Evolutionary conservation across 495 filamentous ascomycete genomes (phyloP), one percentile per base, ranked within the genome.

Genomic region (Parathielavia hyrcaniae): DNA sequence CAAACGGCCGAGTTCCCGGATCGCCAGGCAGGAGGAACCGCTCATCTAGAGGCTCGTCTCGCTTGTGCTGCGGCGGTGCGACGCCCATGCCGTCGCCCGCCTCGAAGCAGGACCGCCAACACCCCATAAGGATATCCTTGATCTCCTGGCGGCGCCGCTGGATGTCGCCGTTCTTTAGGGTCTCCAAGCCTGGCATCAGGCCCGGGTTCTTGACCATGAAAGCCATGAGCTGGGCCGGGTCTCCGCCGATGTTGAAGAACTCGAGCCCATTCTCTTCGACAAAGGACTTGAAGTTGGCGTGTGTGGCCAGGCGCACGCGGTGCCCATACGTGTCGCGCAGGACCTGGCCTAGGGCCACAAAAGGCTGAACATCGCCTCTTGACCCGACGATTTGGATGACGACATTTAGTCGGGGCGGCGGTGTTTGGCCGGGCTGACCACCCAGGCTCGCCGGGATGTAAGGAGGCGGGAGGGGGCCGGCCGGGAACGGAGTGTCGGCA

Each of bases 121-220:
- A 83, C 1, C 83, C 83, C 47, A 79, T 65, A 51, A 86, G 73
- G 71, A 86, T 84, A 58, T 82, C 73, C 22, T 78, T 78, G 73
- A 89, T 87, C 11, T 79, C 79, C 38, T 79, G 72, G 9, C 86
- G 71, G 30, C 83, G 71, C 43, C 73, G 71, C 13, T 75, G 77
- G 61, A 89, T 80, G 63, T 88, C 86, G 11, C 86, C 86, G 38
- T 74, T 78, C 60, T 81, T 84, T 19, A 89, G 70, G 0, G 83
- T 81, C 20, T 86, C 79, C 20, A 88, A 65, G 1, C 74, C 79
- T 0, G 86, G 86, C 43, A 89, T 82, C 67, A 89, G 70, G 0
- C 86, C 85, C 0, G 86, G 86, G 69, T 89, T 87, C 68, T 89
- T 89, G 39, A 89, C 86, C 86, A 89, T 89, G 63, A 87, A 89